Conservation (phyloP, 306 rosid species). For the Medicago ruthenica region DNA sequence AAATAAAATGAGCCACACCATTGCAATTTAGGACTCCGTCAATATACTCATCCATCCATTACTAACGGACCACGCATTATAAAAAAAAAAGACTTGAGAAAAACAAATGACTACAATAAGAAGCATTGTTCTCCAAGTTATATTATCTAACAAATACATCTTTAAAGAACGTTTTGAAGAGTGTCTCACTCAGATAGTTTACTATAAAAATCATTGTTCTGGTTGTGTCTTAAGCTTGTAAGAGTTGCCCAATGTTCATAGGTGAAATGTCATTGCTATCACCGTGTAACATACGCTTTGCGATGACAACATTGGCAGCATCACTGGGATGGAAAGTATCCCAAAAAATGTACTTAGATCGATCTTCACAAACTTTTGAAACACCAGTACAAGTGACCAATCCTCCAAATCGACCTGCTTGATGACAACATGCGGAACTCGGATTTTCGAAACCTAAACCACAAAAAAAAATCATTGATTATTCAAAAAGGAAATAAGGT, state of each 20-base stretch:
- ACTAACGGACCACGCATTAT: no score
- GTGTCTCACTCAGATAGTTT: no score
- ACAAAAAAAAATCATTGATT: not conserved
- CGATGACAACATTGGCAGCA: constrained; percentile 59
- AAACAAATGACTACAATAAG: no score
- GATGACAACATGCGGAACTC: constrained; percentile 64
- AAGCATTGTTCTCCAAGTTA: no score
- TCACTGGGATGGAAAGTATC: constrained; percentile 75
- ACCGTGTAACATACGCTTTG: constrained; percentile 60
- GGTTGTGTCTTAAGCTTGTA: constrained; percentile 36
- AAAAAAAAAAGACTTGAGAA: no score
- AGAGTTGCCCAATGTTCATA: constrained; percentile 54
- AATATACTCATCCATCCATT: no score
- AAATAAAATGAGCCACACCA: no score
- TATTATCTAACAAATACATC: no score
- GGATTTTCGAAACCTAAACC: constrained; percentile 67
- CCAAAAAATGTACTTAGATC: constrained; percentile 74
- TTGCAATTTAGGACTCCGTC: no score
- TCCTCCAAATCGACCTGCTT: constrained; percentile 70
- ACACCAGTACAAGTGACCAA: constrained; percentile 58
- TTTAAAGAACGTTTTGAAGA: no score
- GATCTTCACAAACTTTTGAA: constrained; percentile 63
- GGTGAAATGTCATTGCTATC: constrained; percentile 59
- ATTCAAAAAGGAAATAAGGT: not conserved
- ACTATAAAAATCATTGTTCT: no score